These are phyloP conservation scores for Brettanomyces sp. DNA, from an alignment of 805 yeast species.

Conservation along the genomic window DNA sequence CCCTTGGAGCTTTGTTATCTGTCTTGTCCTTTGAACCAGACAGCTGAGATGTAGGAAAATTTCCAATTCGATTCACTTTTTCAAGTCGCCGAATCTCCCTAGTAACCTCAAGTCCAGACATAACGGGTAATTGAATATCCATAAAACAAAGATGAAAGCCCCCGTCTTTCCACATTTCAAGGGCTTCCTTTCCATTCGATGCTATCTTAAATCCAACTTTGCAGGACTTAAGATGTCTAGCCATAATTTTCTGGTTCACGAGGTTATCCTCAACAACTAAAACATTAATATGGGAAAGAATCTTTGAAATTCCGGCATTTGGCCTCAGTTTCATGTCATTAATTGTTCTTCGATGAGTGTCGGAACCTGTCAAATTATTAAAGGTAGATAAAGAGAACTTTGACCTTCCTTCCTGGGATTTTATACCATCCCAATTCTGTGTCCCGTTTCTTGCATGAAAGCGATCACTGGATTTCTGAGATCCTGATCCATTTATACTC, in stretches of 20 bases:
- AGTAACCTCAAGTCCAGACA: slow-evolving; percentile 93
- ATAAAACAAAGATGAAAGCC: slow-evolving; percentile 90
- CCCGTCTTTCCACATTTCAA: slow-evolving; percentile 89
- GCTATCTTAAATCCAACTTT: slow-evolving; percentile 81
- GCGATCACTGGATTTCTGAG: background rate
- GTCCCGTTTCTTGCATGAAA: too few species aligned
- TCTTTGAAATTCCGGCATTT: slow-evolving; percentile 40
- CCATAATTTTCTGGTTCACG: slow-evolving; percentile 85
- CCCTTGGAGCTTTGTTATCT: slow-evolving; percentile 8
- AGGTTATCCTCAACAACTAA: slow-evolving; percentile 94
- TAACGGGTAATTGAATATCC: slow-evolving; percentile 96
- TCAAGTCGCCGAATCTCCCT: slow-evolving; percentile 84
- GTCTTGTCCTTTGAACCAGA: slow-evolving; percentile 7
- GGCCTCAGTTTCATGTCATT: background rate
- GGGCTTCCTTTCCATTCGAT: slow-evolving; percentile 89
- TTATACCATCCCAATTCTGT: too few species aligned
- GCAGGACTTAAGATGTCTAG: slow-evolving; percentile 78
- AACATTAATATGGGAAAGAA: slow-evolving; percentile 83
- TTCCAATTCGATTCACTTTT: slow-evolving; percentile 68
- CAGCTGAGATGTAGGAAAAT: slow-evolving; percentile 23
- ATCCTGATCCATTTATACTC: slow-evolving; percentile 28
- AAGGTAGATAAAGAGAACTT: too few species aligned
- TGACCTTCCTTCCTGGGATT: too few species aligned
- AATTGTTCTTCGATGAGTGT: background rate
- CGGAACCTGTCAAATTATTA: too few species aligned